phyloP scores from a whole-genome alignment of 805 yeast species.

The Ascoidea asiatica region DNA sequence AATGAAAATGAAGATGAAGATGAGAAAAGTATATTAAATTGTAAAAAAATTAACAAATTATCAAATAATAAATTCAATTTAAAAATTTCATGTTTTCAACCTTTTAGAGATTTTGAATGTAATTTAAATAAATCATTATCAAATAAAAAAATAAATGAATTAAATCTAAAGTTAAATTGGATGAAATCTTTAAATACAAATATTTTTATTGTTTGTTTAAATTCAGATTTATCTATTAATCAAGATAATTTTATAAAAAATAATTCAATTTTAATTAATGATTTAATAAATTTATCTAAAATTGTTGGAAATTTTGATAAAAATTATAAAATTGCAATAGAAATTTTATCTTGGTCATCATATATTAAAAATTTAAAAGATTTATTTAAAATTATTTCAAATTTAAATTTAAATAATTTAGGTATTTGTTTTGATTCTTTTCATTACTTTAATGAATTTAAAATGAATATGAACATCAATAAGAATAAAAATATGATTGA shows the following conservation, averaged over 20 bases:
- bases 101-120: neutral
- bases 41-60: too few relatives aligned
- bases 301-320: neutral
- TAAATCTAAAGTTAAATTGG: neutral
- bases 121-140: too few relatives aligned
- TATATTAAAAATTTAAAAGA: too few relatives aligned
- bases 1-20: too few relatives aligned
- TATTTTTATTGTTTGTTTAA: neutral
- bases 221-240: too few relatives aligned
- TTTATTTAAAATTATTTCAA: too few relatives aligned
- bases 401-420: too few relatives aligned
- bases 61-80: neutral
- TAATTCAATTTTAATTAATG: neutral
- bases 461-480: too few relatives aligned
- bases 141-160: neutral
- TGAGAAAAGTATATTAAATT: neutral
- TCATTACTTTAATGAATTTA: neutral
- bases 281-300: too few relatives aligned
- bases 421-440: neutral
- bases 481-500: too few relatives aligned
- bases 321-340: neutral
- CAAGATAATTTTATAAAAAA: neutral
- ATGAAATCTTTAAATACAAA: neutral
- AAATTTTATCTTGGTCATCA: neutral
- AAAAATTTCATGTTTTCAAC: neutral